These are phyloP conservation scores for Hymenoscyphus linearis DNA, from an alignment of 2,329 filamentous ascomycete species.

Conservation along the genomic window DNA sequence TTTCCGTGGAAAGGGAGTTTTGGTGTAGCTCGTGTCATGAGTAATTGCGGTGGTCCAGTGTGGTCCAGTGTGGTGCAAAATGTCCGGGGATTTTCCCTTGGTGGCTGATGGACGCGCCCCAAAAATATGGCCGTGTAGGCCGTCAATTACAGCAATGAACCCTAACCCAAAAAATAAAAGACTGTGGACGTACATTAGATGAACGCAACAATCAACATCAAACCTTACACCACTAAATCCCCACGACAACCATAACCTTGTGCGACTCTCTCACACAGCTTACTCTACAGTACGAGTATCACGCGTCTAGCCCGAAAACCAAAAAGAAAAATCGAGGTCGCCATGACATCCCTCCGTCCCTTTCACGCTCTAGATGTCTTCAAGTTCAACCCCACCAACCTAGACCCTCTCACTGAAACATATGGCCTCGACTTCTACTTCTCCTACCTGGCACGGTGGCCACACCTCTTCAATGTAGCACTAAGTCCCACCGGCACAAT, in stretches of 20 bases:
- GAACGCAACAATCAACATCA: neutral
- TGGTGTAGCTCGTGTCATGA: neutral
- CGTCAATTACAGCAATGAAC: no score
- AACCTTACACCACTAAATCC: neutral
- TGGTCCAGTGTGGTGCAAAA: neutral
- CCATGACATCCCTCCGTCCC: constrained; percentile 78
- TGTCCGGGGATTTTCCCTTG: neutral
- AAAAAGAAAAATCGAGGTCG: neutral
- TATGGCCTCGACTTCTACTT: constrained; percentile 95
- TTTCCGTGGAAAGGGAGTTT: neutral
- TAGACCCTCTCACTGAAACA: constrained; percentile 95
- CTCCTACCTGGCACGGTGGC: constrained; percentile 94
- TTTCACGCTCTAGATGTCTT: constrained; percentile 83
- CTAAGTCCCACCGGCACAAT: constrained; percentile 84
- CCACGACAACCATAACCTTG: neutral
- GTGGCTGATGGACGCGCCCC: neutral
- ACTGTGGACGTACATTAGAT: neutral
- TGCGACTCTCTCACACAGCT: neutral
- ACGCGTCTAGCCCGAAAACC: no score
- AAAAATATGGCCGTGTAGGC: neutral
- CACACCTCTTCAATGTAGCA: constrained; percentile 86
- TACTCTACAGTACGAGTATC: neutral
- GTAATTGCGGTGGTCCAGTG: neutral
- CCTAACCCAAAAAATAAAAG: no score
- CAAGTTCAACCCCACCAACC: constrained; percentile 87